Evolutionary conservation across 805 yeast species (phyloP).

Genomic region (Monosporozyma aquatica): DNA sequence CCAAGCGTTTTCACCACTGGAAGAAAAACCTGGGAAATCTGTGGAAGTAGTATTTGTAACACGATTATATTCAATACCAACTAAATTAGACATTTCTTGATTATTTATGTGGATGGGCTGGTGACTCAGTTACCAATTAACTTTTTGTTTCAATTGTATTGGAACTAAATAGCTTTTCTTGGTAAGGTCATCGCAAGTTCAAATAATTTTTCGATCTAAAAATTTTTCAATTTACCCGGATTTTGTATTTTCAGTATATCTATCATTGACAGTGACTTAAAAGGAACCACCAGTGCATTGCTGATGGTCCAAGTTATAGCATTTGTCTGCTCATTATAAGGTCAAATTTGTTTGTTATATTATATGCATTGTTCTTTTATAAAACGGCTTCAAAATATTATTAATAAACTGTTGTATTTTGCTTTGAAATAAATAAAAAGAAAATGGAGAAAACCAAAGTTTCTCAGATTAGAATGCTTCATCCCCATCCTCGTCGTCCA

Average conservation of each 20-base stretch:
- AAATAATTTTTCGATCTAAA: background rate
- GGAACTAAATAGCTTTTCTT: background rate
- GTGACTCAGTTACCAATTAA: too few species aligned
- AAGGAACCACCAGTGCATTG: too few species aligned
- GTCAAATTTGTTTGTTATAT: too few species aligned
- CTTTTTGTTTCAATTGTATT: too few species aligned
- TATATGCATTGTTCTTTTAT: too few species aligned
- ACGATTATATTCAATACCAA: slow-evolving; percentile 82
- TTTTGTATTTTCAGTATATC: too few species aligned
- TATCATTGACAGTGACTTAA: too few species aligned
- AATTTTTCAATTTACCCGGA: slow-evolving; percentile 4
- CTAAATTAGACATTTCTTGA: slow-evolving; percentile 41
- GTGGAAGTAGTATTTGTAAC: slow-evolving; percentile 83
- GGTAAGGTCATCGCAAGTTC: slow-evolving; percentile 1
- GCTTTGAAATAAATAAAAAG: too few species aligned
- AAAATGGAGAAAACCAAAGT: background rate
- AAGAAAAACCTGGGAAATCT: slow-evolving; percentile 82
- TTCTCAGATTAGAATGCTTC: slow-evolving; percentile 7
- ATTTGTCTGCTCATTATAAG: too few species aligned
- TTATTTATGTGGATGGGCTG: background rate
- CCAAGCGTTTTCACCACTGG: slow-evolving; percentile 64
- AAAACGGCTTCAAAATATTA: too few species aligned
- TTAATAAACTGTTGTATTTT: too few species aligned
- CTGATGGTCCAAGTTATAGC: too few species aligned
- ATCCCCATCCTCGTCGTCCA: slow-evolving; percentile 36